A percentile compares a stretch with the other conserved stretches of the same genome.
These are phyloP conservation scores for Phytomonas francai DNA, from an alignment of 208 protist genomes.

Conservation along the genomic window DNA sequence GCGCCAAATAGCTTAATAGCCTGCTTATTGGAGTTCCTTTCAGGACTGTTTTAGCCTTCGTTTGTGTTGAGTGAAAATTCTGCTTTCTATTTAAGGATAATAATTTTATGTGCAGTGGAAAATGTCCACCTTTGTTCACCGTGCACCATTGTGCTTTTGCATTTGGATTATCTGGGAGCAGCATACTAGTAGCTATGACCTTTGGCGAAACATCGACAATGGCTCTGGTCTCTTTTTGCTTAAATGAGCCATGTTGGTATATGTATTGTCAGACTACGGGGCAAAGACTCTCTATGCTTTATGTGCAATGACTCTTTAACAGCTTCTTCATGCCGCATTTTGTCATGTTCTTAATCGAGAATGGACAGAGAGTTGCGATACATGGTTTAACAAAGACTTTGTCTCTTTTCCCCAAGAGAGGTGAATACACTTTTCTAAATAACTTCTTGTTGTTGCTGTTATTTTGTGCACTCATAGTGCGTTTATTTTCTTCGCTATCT, in stretches of 20 bases:
- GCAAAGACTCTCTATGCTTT: background rate
- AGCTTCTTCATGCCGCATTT: background rate
- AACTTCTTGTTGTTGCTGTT: background rate
- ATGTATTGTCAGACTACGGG: background rate
- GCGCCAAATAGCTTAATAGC: background rate
- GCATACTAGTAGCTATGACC: background rate
- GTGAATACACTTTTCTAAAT: background rate
- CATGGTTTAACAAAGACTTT: background rate
- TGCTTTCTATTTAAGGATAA: background rate
- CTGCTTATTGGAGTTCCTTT: background rate
- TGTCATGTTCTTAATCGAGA: background rate
- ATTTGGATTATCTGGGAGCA: background rate
- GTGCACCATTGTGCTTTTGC: background rate
- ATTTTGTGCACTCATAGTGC: background rate
- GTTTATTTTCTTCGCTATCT: conserved; percentile 10
- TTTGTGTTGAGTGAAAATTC: background rate
- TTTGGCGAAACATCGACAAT: background rate
- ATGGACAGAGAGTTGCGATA: background rate
- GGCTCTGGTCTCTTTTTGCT: background rate
- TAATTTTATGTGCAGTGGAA: background rate
- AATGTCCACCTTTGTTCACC: background rate
- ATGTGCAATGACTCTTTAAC: background rate
- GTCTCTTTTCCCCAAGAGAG: background rate
- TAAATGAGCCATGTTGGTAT: background rate
- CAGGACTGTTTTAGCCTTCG: background rate